phyloP scores from a whole-genome alignment of 2,329 filamentous ascomycete species.

The Xylariaceae sp. region DNA sequence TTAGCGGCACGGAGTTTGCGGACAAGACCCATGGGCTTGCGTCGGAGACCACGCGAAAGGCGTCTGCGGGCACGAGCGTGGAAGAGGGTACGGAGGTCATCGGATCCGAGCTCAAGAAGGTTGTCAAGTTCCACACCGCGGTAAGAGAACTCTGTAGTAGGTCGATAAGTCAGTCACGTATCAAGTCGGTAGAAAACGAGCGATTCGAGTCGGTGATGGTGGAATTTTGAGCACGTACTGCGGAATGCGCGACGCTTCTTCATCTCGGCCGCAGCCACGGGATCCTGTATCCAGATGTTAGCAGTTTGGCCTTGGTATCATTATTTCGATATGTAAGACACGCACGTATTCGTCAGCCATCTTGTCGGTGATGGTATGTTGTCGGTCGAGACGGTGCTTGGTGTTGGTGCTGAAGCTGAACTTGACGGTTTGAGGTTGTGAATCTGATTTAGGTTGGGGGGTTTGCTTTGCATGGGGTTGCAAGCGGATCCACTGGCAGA shows the following conservation, averaged over 20 bases:
- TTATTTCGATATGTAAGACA: neutral
- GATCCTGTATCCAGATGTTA: conserved; percentile 67
- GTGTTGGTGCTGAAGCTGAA: conserved; percentile 14
- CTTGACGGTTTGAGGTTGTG: neutral
- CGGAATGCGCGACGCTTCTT: conserved; percentile 72
- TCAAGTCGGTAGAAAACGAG: conserved; percentile 3
- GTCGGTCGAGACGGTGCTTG: conserved; percentile 9
- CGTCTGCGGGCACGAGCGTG: conserved; percentile 97
- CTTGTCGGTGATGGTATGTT: conserved; percentile 24
- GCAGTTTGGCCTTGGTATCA: neutral
- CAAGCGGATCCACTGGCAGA: conserved; percentile 12
- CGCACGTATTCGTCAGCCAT: conserved; percentile 32
- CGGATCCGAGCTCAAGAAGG: conserved; percentile 97
- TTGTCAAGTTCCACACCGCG: conserved; percentile 99
- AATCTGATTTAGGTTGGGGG: conserved; percentile 12
- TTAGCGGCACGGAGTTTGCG: conserved; percentile 99
- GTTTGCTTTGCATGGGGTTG: conserved; percentile 1
- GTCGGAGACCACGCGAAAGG: conserved; percentile 99
- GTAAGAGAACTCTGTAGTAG: conserved; percentile 86
- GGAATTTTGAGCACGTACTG: conserved; percentile 18
- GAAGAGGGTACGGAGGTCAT: conserved; percentile 98
- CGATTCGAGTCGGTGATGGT: neutral
- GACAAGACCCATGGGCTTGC: conserved; percentile 99
- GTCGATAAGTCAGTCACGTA: conserved; percentile 77
- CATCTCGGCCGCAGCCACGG: conserved; percentile 97